A percentile compares a stretch with the other conserved stretches of the same genome.
Evolutionary conservation across 1,284 basidiomycete genomes (phyloP).

Genomic region (Heterobasidion parviporum): DNA sequence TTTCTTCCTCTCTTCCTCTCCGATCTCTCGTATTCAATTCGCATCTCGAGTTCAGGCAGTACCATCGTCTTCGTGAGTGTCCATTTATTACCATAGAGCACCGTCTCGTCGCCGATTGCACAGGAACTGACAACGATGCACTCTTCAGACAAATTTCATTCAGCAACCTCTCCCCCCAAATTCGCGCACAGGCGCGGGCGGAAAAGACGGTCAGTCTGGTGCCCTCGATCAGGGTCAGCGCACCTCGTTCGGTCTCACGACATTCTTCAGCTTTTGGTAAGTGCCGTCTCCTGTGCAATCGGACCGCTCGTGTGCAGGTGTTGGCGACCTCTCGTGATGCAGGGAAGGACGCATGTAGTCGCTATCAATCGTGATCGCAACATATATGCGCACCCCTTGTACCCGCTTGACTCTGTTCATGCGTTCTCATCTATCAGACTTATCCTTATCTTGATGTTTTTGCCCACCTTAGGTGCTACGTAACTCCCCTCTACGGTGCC

Average conservation of each 20-base stretch:
- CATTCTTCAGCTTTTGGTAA: conserved; percentile 57
- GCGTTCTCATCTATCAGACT: background rate
- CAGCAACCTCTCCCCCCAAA: conserved; percentile 59
- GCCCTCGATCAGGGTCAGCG: conserved; percentile 62
- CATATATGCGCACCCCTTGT: background rate
- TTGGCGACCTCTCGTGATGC: no score
- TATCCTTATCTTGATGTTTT: background rate
- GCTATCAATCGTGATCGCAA: no score
- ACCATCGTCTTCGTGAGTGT: conserved; percentile 55
- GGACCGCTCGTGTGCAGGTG: no score
- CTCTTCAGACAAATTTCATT: conserved; percentile 58
- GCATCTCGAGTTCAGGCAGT: conserved; percentile 40
- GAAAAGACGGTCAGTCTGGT: conserved; percentile 49
- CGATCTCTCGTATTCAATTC: no score
- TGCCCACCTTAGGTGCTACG: conserved; percentile 33
- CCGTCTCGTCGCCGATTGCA: no score
- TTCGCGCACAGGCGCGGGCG: conserved; percentile 62
- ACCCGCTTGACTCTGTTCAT: background rate
- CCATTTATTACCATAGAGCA: no score
- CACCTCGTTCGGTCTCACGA: conserved; percentile 61
- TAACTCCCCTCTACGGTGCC: conserved; percentile 57
- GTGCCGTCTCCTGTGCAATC: conserved; percentile 4
- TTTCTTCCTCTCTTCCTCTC: background rate
- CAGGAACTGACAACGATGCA: background rate
- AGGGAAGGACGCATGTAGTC: no score